These are phyloP conservation scores for Trametes hirsuta DNA, from an alignment of 1,284 basidiomycete species.

Conservation along the genomic window DNA sequence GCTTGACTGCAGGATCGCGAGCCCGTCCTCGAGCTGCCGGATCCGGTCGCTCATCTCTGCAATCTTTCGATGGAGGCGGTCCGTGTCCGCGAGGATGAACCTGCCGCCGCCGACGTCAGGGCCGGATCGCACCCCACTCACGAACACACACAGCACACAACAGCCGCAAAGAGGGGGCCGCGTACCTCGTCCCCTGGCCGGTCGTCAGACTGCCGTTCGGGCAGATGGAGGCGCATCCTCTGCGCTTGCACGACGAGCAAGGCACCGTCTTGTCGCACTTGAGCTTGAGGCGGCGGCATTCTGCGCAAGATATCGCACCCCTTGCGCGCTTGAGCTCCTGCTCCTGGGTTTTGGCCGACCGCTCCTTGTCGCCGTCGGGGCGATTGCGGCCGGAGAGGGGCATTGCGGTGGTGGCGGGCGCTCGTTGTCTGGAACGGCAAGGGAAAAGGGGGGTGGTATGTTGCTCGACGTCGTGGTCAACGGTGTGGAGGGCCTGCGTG, in stretches of 20 bases:
- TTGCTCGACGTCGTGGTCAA: constrained; percentile 10
- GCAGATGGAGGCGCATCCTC: constrained; percentile 69
- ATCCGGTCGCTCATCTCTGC: constrained; percentile 74
- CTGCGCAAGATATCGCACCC: constrained; percentile 72
- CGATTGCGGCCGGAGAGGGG: constrained; percentile 25
- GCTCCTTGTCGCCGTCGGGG: constrained; percentile 39
- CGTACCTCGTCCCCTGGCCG: constrained; percentile 75
- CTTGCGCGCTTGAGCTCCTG: constrained; percentile 68
- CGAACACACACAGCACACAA: not conserved
- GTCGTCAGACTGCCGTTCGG: constrained; percentile 57
- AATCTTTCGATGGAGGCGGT: constrained; percentile 73
- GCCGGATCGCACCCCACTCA: not conserved
- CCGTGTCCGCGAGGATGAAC: constrained; percentile 77
- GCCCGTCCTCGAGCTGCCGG: constrained; percentile 72
- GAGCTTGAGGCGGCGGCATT: constrained; percentile 63
- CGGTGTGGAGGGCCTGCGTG: constrained; percentile 2
- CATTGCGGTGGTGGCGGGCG: constrained; percentile 11
- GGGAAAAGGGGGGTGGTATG: not conserved
- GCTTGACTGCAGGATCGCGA: constrained; percentile 50
- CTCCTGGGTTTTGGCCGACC: constrained; percentile 49
- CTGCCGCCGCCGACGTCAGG: constrained; percentile 36
- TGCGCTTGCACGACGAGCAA: constrained; percentile 72
- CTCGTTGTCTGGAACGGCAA: not conserved
- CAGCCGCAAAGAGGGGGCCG: constrained; percentile 12
- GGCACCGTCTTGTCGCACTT: constrained; percentile 62